Percentiles rank a stretch among this genome's conserved stretches.
phyloP scores from a whole-genome alignment of 106 monocot species.

The Apostasia shenzhenica region DNA sequence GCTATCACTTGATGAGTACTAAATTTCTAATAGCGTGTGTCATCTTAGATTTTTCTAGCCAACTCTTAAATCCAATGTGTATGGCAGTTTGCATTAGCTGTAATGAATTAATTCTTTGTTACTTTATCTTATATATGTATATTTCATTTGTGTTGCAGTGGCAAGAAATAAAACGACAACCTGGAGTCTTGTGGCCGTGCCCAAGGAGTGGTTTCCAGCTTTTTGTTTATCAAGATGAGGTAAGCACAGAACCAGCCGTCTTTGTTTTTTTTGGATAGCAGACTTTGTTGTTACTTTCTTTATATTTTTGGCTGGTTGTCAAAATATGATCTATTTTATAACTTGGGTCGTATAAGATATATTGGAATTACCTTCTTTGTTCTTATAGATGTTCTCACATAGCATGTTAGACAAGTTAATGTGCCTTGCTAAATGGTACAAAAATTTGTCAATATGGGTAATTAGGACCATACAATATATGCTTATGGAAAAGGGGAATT shows the following conservation, averaged over 20 bases:
- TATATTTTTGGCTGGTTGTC: not conserved
- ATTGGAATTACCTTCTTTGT: not conserved
- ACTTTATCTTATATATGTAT: not conserved
- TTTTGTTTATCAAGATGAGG: conserved; percentile 91
- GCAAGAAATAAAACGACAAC: conserved; percentile 97
- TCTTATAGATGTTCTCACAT: not conserved
- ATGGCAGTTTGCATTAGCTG: not conserved
- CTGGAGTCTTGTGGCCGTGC: conserved; percentile 83
- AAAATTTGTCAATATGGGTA: no score
- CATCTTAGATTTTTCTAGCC: no score
- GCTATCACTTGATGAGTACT: no score
- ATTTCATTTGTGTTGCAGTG: conserved; percentile 48
- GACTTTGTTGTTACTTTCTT: conserved; percentile 3
- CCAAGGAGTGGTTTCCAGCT: conserved; percentile 97
- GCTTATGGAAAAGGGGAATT: no score
- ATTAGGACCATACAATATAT: no score
- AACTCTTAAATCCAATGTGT: not conserved
- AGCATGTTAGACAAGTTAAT: not conserved
- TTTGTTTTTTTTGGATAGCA: not conserved
- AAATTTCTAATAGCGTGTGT: no score
- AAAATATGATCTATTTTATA: not conserved
- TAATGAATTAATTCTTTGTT: not conserved
- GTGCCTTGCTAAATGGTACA: no score
- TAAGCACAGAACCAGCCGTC: conserved; percentile 10
- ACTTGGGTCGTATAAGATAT: no score